A percentile compares a stretch with the other conserved stretches of the same genome.
phyloP scores from a whole-genome alignment of 306 rosid genomes.

The Arachis stenosperma region DNA sequence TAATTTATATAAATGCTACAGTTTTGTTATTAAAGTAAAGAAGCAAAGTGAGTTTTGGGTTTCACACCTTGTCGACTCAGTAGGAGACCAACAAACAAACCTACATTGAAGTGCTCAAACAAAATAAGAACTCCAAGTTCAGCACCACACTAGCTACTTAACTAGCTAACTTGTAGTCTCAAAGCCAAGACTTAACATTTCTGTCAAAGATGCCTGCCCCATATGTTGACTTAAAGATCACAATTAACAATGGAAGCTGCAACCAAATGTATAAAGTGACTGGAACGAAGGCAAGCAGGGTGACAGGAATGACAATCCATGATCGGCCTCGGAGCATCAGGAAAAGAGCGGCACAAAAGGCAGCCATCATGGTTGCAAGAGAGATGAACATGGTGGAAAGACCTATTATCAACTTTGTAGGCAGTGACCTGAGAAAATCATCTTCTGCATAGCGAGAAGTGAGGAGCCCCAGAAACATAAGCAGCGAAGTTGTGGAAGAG shows the following conservation, averaged over 20 bases:
- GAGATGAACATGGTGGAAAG: conserved; percentile 2
- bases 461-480: conserved; percentile 6
- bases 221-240: neutral
- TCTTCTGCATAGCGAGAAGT: neutral
- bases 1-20: too few relatives aligned
- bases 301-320: conserved; percentile 7
- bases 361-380: neutral
- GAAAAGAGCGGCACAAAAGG: conserved; percentile 14
- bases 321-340: neutral
- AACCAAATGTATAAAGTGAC: neutral
- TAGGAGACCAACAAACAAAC: too few relatives aligned
- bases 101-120: too few relatives aligned
- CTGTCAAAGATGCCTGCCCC: neutral
- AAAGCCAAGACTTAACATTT: neutral
- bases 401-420: neutral
- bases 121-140: too few relatives aligned
- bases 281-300: conserved; percentile 15
- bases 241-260: conserved; percentile 15
- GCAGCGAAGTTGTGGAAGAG: conserved; percentile 17
- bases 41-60: too few relatives aligned
- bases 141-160: too few relatives aligned
- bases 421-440: conserved; percentile 8
- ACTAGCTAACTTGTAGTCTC: neutral
- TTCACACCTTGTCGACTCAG: too few relatives aligned
- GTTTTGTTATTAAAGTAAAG: too few relatives aligned